A percentile compares a stretch with the other conserved stretches of the same genome.
phyloP scores from a whole-genome alignment of 352 stramenopile species.

The Phytophthora brassicae region DNA sequence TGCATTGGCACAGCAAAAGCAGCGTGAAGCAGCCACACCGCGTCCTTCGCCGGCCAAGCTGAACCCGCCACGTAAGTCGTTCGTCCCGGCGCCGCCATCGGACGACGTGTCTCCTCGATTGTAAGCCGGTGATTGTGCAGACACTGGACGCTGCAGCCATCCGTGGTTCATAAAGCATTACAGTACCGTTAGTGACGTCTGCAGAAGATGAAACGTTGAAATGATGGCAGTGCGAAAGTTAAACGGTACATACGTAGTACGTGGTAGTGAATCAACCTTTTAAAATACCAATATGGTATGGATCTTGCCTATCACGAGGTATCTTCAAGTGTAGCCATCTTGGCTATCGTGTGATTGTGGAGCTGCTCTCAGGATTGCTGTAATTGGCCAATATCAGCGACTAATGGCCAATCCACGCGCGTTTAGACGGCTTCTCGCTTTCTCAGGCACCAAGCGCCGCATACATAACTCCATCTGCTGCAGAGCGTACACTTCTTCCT shows the following conservation, averaged over 20 bases:
- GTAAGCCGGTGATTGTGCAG: no score
- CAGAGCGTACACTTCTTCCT: not conserved
- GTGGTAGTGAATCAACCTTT: no score
- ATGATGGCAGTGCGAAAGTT: not conserved
- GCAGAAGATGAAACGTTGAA: no score
- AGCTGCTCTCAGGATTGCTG: no score
- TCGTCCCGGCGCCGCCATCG: slow-evolving; percentile 50
- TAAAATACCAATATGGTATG: no score
- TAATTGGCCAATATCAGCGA: slow-evolving; percentile 6
- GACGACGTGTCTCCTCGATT: slow-evolving; percentile 54
- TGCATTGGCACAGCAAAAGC: slow-evolving; percentile 31
- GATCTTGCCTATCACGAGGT: no score
- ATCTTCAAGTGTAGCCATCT: slow-evolving; percentile 18
- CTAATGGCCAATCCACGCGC: slow-evolving; percentile 17
- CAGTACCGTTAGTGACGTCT: no score
- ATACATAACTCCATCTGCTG: slow-evolving; percentile 20
- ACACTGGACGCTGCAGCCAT: no score
- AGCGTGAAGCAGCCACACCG: slow-evolving; percentile 10
- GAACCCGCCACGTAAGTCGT: slow-evolving; percentile 65
- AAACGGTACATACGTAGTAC: no score
- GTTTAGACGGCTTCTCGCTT: slow-evolving; percentile 4
- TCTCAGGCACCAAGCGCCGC: slow-evolving; percentile 13
- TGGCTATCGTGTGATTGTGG: slow-evolving; percentile 9
- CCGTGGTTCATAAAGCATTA: no score
- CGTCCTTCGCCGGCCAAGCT: slow-evolving; percentile 37